These are phyloP conservation scores for Calonectria multiphialidica DNA, from an alignment of 2,329 filamentous ascomycete species.

Conservation along the genomic window DNA sequence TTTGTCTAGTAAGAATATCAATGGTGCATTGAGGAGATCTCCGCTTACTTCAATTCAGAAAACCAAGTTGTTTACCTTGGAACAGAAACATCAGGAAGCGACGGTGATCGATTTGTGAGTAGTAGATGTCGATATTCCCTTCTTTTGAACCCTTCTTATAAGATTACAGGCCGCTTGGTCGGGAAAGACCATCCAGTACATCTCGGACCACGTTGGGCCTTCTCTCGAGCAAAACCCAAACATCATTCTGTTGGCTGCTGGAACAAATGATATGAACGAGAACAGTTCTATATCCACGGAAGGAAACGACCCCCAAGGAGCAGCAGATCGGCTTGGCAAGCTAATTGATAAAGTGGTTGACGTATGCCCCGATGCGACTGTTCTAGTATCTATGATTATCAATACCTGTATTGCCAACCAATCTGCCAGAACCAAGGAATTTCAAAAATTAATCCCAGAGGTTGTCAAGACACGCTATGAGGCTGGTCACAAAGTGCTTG, in stretches of 20 bases:
- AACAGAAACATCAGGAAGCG: neutral
- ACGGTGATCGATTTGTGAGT: conserved; percentile 20
- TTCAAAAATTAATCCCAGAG: conserved; percentile 43
- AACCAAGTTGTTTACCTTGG: conserved; percentile 23
- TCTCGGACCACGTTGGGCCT: conserved; percentile 13
- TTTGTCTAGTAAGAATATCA: conserved; percentile 6
- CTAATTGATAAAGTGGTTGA: conserved; percentile 27
- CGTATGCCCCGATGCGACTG: conserved; percentile 23
- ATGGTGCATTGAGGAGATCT: neutral
- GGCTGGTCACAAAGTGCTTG: conserved; percentile 43
- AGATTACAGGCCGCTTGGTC: conserved; percentile 25
- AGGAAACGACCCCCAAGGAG: conserved; percentile 17
- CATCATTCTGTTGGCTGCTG: conserved; percentile 22
- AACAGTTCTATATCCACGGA: conserved; percentile 19
- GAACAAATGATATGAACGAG: conserved; percentile 31
- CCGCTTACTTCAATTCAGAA: neutral
- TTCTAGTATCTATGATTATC: conserved; percentile 27
- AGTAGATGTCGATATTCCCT: too few relatives aligned
- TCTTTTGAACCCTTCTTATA: neutral
- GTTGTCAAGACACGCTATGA: conserved; percentile 38
- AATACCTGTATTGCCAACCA: conserved; percentile 15
- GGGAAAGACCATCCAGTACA: conserved; percentile 28
- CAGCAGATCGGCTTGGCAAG: conserved; percentile 14
- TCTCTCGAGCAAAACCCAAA: conserved; percentile 22
- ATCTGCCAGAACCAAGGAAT: conserved; percentile 27